Evolutionary conservation across 208 protist species (phyloP), one percentile per base, ranked within the genome.

Genomic region (Endotrypanum monterogeii): DNA sequence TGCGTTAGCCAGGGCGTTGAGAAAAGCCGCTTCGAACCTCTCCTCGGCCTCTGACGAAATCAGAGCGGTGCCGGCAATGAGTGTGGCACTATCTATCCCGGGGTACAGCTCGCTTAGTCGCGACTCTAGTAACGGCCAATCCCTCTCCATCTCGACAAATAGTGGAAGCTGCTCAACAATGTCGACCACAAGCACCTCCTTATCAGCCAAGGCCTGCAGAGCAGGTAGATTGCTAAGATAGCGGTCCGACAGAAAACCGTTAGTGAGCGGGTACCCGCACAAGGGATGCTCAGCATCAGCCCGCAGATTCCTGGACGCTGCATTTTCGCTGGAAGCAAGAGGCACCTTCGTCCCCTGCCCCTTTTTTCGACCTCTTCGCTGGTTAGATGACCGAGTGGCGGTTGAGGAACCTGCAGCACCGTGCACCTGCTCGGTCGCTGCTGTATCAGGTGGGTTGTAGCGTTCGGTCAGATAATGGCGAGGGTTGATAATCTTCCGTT

Each of bases 181-280:
- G 63, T 92, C 84, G 18, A 94, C 67, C 1, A 83, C 77, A 12
- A 86, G 56, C 14, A 74, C 67, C 57, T 94, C 90, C 8, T 79
- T 81, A 7, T 90, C 82, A 28, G 75, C 78, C 51, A 94, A 56
- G 46, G 76, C 77, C 48, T 92, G 82, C 66, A 94, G 58, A 0
- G 72, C 86, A 20, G 86, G 74, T 54, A 94, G 39, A 62, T 80
- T 87, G n/a, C 67, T 74, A 20, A 94, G 83, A 48, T 75, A 83
- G 28, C 79, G 77, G 65, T 94, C 90, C 20, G 90, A 74, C 23
- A 94, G 56, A 58, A 94, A 94, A 67, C 90, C 85, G 18, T 58
- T 74, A 28, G 79, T 69, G 28, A 94, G 80, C 20, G 83, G 71
- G 57, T 92, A 83, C 30, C 90, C 90, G 20, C 84, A 85, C 51